A percentile compares a stretch with the other conserved stretches of the same genome.
Evolutionary conservation across 1,284 basidiomycete species (phyloP).

Genomic region (Ceratobasidium sp.): DNA sequence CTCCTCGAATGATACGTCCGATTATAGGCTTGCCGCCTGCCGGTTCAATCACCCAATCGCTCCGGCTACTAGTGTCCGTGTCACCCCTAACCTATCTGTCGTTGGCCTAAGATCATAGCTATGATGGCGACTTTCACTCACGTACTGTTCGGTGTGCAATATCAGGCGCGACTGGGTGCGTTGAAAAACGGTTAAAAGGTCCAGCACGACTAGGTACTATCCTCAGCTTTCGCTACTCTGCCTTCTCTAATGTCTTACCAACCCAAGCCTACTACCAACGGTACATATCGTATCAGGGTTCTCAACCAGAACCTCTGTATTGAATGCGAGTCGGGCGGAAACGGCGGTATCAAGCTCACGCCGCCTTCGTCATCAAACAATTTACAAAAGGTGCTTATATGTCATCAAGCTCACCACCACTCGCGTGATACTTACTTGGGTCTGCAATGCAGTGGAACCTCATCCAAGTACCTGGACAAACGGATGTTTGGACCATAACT

Average conservation of each 20-base stretch:
- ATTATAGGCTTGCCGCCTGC: not conserved
- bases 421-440: not conserved
- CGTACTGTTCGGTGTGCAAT: no score
- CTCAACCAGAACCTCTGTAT: constrained; percentile 4
- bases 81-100: not conserved
- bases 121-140: not conserved
- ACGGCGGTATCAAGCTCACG: not conserved
- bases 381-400: not conserved
- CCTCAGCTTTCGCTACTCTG: no score
- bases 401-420: not conserved
- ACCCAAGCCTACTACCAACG: not conserved
- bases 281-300: constrained; percentile 10
- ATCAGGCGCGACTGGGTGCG: no score
- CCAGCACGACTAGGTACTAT: no score
- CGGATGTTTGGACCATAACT: constrained; percentile 2
- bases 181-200: no score
- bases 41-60: not conserved
- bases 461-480: not conserved
- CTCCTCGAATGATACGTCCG: not conserved
- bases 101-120: not conserved
- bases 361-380: constrained; percentile 6
- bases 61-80: not conserved
- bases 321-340: not conserved
- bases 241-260: not conserved
- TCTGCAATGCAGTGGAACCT: constrained; percentile 1